phyloP scores from a whole-genome alignment of 163 green algal genomes.

The Coccomyxa subellipsoidea region DNA sequence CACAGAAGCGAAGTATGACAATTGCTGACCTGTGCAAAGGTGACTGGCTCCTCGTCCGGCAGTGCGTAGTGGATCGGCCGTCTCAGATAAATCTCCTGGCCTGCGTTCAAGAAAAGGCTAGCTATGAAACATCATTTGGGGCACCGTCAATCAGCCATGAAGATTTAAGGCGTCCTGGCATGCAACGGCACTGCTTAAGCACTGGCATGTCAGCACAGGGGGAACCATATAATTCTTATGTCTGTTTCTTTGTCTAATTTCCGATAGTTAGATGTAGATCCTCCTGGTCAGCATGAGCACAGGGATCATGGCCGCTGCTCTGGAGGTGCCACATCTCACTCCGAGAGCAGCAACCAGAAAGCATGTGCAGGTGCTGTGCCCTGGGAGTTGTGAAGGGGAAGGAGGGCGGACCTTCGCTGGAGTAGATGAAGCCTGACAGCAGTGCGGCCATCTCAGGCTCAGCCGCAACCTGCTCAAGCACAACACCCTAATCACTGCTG shows the following conservation, averaged over 20 bases:
- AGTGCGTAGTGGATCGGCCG: slow-evolving; percentile 35
- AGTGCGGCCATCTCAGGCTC: slow-evolving; percentile 32
- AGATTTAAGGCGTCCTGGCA: background rate
- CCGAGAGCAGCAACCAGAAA: too few species aligned
- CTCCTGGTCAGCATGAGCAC: too few species aligned
- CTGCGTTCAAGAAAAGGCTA: slow-evolving; percentile 3
- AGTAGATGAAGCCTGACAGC: slow-evolving; percentile 36
- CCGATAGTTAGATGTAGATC: too few species aligned
- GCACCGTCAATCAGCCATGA: background rate
- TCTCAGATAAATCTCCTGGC: slow-evolving; percentile 43
- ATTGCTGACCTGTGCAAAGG: slow-evolving; percentile 18
- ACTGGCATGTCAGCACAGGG: too few species aligned
- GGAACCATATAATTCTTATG: too few species aligned
- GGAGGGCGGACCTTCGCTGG: slow-evolving; percentile 19
- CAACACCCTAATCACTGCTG: background rate
- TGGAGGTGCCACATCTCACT: too few species aligned
- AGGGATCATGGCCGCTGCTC: too few species aligned
- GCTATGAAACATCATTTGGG: too few species aligned
- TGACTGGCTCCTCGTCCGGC: background rate
- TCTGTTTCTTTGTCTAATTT: too few species aligned
- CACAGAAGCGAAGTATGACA: too few species aligned
- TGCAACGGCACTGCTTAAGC: background rate
- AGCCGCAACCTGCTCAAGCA: slow-evolving; percentile 21
- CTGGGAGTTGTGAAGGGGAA: too few species aligned
- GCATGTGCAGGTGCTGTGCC: too few species aligned